Evolutionary conservation across 805 yeast genomes (phyloP).

Genomic region (Candida manassasensis): DNA sequence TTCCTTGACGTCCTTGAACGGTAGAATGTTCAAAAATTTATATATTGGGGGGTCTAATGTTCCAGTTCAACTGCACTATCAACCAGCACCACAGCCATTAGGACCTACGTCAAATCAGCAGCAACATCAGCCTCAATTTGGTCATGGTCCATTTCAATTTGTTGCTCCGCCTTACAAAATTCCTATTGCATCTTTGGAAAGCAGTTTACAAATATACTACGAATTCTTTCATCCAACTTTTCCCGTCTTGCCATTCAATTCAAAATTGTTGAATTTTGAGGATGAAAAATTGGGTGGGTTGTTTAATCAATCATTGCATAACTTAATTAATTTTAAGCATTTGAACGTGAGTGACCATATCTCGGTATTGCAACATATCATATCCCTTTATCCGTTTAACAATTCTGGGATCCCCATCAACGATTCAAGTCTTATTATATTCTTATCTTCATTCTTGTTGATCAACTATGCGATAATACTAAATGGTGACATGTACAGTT

Average conservation of each 20-base stretch:
- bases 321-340: slow-evolving; percentile 33
- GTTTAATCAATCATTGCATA: slow-evolving; percentile 37
- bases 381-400: slow-evolving; percentile 33
- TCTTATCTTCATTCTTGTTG: slow-evolving; percentile 26
- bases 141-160: background rate
- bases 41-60: slow-evolving; percentile 5
- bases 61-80: slow-evolving; percentile 9
- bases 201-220: slow-evolving; percentile 39
- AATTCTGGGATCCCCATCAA: slow-evolving; percentile 15
- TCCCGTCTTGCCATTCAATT: slow-evolving; percentile 40
- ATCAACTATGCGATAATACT: slow-evolving; percentile 54
- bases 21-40: slow-evolving; percentile 20
- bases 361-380: slow-evolving; percentile 28
- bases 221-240: slow-evolving; percentile 38
- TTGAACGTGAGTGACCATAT: slow-evolving; percentile 30
- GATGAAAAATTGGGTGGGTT: slow-evolving; percentile 34
- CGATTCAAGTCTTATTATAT: slow-evolving; percentile 24
- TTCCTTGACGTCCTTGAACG: slow-evolving; percentile 28
- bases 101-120: background rate
- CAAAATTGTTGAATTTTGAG: slow-evolving; percentile 16
- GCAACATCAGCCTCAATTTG: background rate
- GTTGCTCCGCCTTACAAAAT: slow-evolving; percentile 8
- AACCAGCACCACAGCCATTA: slow-evolving; percentile 8
- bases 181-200: slow-evolving; percentile 22
- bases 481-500: slow-evolving; percentile 56